Base-by-base conservation (phyloP, 2,329 filamentous ascomycete species). In the Penicillium carneum region DNA sequence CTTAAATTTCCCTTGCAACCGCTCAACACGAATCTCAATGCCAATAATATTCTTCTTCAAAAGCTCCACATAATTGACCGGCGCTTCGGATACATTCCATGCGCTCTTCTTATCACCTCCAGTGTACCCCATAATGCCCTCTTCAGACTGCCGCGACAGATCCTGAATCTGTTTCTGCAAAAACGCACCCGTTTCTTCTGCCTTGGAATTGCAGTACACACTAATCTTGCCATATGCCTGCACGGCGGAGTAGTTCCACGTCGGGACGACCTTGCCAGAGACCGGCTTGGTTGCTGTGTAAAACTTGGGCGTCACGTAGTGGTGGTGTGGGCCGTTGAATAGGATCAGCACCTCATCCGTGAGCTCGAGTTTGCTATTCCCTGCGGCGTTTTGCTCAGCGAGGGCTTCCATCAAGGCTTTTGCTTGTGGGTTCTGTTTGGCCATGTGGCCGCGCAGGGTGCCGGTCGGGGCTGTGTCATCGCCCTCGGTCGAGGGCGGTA, bases 241-340 rank as follows among this genome's bases (percentile, higher is more conserved):
- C 0, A 82, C 87, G 0, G 87, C 87, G 0, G 85, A 80, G 67
- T 90, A 90, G 73, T 90, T 87, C 88, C 87, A 90, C 0, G 88
- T 90, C 1, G 87, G 87, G 6, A 88, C 87, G 0, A 89, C 87
- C 66, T 90, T 90, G 18, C 83, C 87, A 0, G 83, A 87, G 0
- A 69, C 70, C 0, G 87, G 88, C 72, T 90, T 90, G 0, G 87
- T 90, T 63, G 86, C 81, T 18, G 76, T 79, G 77, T 89, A 90
- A 74, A 88, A 89, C 64, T 88, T 87, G 1, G 64, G 86, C 0
- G 88, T 89, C 5, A 90, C 83, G 66, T 90, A 90, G 74, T 88
- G 86, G 39, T 90, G 83, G 0, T 80, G 72, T 0, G 83, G 78
- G 0, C 80, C 81, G 47, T 81, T 89, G 80, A 91, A 90, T 16